Base-by-base conservation (phyloP, 345 rosid genomes). In the Alliaria petiolata region DNA sequence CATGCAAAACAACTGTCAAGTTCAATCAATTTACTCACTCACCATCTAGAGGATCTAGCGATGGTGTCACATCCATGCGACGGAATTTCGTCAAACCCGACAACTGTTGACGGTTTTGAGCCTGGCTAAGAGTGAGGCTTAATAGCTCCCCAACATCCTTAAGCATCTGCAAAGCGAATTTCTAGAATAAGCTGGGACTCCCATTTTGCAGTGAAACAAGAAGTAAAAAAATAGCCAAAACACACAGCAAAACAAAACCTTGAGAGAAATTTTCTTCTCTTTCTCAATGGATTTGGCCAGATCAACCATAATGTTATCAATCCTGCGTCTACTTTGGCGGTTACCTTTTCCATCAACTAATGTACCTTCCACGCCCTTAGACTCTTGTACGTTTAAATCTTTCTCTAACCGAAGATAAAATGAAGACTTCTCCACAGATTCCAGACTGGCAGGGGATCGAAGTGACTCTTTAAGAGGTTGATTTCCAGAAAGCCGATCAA, bases 181-280 rank as follows among this genome's bases (percentile, higher is more conserved):
- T 51, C 19, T 46, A 69, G 55, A 67, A 55, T 69, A 58, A 50
- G 58, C 17, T 56, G 45, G 0, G 39, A 5, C 17, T 69, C 65
- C 20, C 36, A 30, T 46, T 69, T 15, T 38, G 33, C 44, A 31
- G 36, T 56, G 25, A 51, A 62, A 63, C 47, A 54, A 47, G 17
- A 47, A 13, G 49, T 9, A 35, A 35, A 0, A 62, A 11, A 30
- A 30, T 25, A 62, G 7, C 53, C 45, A 36, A 54, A 22, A 44
- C 34, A 56, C 46, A 65, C 45, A 58, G 31, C 62, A 10, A 33
- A 82, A 77, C 81, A 59, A n/a, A 22, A 91, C 98, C 97, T 93
- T 89, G 78, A 85, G 38, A 17, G 98, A 92, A 83, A 93, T 89
- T 81, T 89, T 91, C 84, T 91, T 91, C 81, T 93, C 93, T 71